These are phyloP conservation scores for Dysphania ambrosioides DNA, from an alignment of 148 eudicot species.

Conservation along the genomic window DNA sequence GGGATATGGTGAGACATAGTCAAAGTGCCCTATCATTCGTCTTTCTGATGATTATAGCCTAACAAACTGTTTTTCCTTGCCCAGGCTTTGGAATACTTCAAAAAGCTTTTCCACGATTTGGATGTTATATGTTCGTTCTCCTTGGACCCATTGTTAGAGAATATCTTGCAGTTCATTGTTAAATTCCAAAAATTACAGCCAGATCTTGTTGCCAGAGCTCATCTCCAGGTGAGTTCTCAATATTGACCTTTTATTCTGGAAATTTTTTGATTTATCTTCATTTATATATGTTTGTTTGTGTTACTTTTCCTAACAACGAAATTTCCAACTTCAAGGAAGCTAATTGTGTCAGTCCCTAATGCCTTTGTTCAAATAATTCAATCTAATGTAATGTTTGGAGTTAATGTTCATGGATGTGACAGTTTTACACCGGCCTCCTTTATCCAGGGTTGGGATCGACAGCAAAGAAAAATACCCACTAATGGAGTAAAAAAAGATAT, in stretches of 20 bases:
- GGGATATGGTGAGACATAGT: slow-evolving; percentile 66
- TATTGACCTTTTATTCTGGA: background rate
- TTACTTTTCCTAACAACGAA: background rate
- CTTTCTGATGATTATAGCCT: background rate
- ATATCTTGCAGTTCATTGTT: slow-evolving; percentile 62
- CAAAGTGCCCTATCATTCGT: background rate
- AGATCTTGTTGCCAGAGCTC: slow-evolving; percentile 93
- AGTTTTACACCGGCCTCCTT: too few species aligned
- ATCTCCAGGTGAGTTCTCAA: slow-evolving; percentile 64
- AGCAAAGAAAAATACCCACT: too few species aligned
- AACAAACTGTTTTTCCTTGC: slow-evolving; percentile 10
- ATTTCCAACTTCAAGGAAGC: background rate
- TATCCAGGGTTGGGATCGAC: too few species aligned
- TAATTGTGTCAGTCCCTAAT: too few species aligned
- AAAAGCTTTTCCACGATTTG: slow-evolving; percentile 86
- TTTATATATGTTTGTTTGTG: background rate
- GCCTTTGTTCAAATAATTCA: too few species aligned
- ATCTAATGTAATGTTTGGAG: too few species aligned
- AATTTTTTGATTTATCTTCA: background rate
- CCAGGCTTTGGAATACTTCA: slow-evolving; percentile 90
- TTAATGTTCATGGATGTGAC: too few species aligned
- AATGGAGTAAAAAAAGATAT: too few species aligned
- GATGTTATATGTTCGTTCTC: slow-evolving; percentile 71
- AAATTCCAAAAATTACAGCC: slow-evolving; percentile 87
- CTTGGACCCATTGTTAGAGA: slow-evolving; percentile 63